A percentile compares a stretch with the other conserved stretches of the same genome.
Conservation (phyloP, 108 stramenopile species). For the Seminavis robusta region DNA sequence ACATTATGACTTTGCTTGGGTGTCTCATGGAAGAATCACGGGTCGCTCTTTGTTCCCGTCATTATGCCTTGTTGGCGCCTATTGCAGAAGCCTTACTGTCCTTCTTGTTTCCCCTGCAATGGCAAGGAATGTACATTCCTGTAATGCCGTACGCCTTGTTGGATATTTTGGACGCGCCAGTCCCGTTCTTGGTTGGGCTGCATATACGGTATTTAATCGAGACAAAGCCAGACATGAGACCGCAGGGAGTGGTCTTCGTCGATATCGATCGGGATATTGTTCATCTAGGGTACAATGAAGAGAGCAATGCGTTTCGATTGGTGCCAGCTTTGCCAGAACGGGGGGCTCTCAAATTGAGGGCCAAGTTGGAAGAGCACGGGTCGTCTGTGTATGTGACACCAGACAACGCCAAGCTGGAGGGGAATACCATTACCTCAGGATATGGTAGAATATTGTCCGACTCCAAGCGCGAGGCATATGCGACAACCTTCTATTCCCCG, state of each 20-base stretch:
- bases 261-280: slow-evolving; percentile 77
- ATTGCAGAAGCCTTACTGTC: slow-evolving; percentile 76
- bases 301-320: slow-evolving; percentile 5
- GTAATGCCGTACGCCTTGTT: slow-evolving; percentile 76
- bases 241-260: slow-evolving; percentile 70
- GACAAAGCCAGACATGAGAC: slow-evolving; percentile 27
- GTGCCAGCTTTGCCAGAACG: slow-evolving; percentile 56
- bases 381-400: slow-evolving; percentile 39
- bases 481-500: too few species aligned
- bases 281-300: slow-evolving; percentile 60
- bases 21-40: slow-evolving; percentile 72
- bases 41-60: slow-evolving; percentile 64
- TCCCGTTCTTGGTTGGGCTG: slow-evolving; percentile 86
- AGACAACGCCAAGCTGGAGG: neutral
- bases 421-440: too few species aligned
- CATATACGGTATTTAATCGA: slow-evolving; percentile 51
- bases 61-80: slow-evolving; percentile 67
- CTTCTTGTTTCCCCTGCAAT: slow-evolving; percentile 86
- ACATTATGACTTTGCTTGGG: slow-evolving; percentile 72
- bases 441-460: too few species aligned
- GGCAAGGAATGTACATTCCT: slow-evolving; percentile 69
- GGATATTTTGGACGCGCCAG: slow-evolving; percentile 84
- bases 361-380: slow-evolving; percentile 49
- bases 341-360: slow-evolving; percentile 59
- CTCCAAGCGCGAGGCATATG: too few species aligned